These are phyloP conservation scores for Dryas integrifolia DNA, from an alignment of 331 rosid genomes.

Conservation along the genomic window DNA sequence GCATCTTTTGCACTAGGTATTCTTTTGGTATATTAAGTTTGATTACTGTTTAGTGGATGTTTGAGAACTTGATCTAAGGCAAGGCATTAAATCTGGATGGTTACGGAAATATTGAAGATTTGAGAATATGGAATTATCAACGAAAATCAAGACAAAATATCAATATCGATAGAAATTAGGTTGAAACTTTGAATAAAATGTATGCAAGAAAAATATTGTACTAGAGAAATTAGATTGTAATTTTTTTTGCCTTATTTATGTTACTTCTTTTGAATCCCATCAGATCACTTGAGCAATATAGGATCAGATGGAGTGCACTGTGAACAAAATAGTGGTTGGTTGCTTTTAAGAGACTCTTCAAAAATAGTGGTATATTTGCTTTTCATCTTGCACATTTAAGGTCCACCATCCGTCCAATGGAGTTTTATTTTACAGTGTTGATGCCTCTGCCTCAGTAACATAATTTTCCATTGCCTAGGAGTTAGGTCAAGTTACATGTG, in stretches of 20 bases:
- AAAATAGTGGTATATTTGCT: not conserved
- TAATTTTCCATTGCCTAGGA: not conserved
- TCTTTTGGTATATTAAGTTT: not conserved
- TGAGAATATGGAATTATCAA: not conserved
- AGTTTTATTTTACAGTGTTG: not conserved
- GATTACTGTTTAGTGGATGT: not conserved
- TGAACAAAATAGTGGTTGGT: not conserved
- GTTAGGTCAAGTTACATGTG: not conserved
- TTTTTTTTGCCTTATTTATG: not conserved
- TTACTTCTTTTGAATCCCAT: not conserved
- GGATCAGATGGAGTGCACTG: conserved; percentile 1
- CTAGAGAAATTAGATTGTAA: conserved; percentile 4
- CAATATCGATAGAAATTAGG: not conserved
- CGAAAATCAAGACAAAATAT: not conserved
- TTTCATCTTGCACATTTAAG: not conserved
- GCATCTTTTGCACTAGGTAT: not conserved
- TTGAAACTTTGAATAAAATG: conserved; percentile 1
- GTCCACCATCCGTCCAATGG: not conserved
- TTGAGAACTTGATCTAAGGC: conserved; percentile 7
- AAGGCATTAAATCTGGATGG: not conserved
- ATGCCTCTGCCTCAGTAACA: not conserved
- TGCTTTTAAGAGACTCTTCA: conserved; percentile 1
- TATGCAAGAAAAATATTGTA: not conserved
- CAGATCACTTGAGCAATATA: not conserved
- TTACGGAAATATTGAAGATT: not conserved